phyloP scores from a whole-genome alignment of 202 grass and related monocot species.

The Zoysia matrella region DNA sequence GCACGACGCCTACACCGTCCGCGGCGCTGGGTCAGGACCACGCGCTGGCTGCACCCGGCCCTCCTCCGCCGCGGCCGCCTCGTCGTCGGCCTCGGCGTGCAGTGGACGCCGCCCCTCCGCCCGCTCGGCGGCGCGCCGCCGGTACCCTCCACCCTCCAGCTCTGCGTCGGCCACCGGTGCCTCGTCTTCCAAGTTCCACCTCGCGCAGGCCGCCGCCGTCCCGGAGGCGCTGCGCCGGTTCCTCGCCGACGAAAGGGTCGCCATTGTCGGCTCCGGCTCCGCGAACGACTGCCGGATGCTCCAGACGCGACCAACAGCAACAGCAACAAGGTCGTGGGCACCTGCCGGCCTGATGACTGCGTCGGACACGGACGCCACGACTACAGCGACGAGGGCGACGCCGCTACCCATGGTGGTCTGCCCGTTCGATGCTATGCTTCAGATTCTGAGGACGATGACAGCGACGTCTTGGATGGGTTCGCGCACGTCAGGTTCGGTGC shows the following conservation, averaged over 20 bases:
- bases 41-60: slow-evolving; percentile 7
- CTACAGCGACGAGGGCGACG: not conserved
- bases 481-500: no score
- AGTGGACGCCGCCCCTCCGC: slow-evolving; percentile 29
- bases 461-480: no score
- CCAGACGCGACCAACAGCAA: no score
- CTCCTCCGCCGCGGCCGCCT: slow-evolving; percentile 7
- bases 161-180: slow-evolving; percentile 50
- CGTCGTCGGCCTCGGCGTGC: slow-evolving; percentile 53
- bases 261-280: slow-evolving; percentile 44
- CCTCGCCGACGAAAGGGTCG: slow-evolving; percentile 42
- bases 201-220: slow-evolving; percentile 22
- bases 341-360: no score
- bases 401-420: slow-evolving; percentile 14
- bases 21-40: slow-evolving; percentile 37
- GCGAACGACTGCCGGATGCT: slow-evolving; percentile 38
- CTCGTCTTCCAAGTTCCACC: slow-evolving; percentile 47
- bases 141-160: slow-evolving; percentile 38
- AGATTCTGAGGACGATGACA: not conserved
- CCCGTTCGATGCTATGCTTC: slow-evolving; percentile 22
- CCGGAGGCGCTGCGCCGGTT: slow-evolving; percentile 20
- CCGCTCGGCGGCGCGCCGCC: not conserved
- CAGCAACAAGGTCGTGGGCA: no score
- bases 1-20: slow-evolving; percentile 50
- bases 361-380: no score